Evolutionary conservation across 208 protist genomes (phyloP).

Genomic region (Naegleria lovaniensis): DNA sequence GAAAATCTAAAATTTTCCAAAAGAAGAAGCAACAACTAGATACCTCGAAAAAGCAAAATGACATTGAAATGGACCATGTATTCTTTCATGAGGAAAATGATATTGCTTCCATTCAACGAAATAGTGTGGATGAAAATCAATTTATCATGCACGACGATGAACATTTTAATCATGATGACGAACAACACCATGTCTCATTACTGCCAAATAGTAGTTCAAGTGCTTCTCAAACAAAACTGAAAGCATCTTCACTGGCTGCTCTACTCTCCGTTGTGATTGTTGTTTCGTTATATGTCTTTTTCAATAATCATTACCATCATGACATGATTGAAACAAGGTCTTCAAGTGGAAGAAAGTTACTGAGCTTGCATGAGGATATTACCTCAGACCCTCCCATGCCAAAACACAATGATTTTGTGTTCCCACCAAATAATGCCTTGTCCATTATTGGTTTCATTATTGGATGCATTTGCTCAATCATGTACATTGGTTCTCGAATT

Average conservation of each 20-base stretch:
- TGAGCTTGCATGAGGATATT: background rate
- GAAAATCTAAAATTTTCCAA: background rate
- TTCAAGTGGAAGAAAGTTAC: background rate
- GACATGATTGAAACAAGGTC: background rate
- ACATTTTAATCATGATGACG: background rate
- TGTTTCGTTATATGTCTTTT: no score
- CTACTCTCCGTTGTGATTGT: no score
- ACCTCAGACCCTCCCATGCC: background rate
- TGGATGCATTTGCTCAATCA: background rate
- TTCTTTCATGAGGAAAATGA: background rate
- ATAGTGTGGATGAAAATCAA: background rate
- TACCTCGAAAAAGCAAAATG: background rate
- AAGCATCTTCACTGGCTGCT: no score
- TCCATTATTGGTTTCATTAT: background rate
- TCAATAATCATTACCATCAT: background rate
- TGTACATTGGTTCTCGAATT: background rate
- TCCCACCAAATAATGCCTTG: background rate
- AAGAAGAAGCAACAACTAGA: background rate
- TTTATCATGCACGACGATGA: background rate
- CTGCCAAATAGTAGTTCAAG: background rate
- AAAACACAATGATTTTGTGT: background rate
- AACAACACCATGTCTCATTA: background rate
- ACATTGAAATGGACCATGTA: background rate
- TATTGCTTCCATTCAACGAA: no score
- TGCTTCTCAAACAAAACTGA: no score